Conservation (phyloP, 352 stramenopile species). For the Phytopythium cucurbitacearum region DNA sequence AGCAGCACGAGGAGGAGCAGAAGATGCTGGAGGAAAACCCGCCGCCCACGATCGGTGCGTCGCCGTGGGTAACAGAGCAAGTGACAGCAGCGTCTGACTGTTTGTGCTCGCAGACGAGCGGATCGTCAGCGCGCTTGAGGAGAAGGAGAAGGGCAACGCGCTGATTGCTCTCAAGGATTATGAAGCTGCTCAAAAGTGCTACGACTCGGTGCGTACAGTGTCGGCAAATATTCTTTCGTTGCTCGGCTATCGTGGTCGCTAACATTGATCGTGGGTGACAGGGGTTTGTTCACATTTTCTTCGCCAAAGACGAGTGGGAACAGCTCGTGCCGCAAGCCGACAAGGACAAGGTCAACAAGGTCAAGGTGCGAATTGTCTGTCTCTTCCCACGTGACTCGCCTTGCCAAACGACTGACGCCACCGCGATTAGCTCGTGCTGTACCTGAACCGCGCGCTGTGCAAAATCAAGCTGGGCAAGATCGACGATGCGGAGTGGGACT, state of each 20-base stretch:
- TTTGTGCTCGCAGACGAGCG: conserved; percentile 47
- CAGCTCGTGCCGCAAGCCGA: conserved; percentile 64
- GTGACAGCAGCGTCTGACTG: neutral
- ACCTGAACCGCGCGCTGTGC: conserved; percentile 77
- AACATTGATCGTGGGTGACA: conserved; percentile 13
- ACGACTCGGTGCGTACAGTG: conserved; percentile 56
- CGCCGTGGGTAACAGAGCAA: neutral
- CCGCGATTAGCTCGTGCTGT: conserved; percentile 45
- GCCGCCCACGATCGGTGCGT: conserved; percentile 66
- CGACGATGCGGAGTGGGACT: conserved; percentile 81
- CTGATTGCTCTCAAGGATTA: conserved; percentile 67
- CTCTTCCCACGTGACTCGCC: neutral
- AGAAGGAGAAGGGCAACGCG: conserved; percentile 80
- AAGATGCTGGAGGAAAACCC: conserved; percentile 86
- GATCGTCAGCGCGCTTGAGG: conserved; percentile 53
- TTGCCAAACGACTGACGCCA: neutral
- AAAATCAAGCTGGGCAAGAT: conserved; percentile 86
- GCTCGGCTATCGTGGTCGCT: conserved; percentile 2
- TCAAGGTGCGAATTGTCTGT: conserved; percentile 41
- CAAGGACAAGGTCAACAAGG: conserved; percentile 74
- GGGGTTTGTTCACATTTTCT: conserved; percentile 87
- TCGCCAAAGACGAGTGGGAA: conserved; percentile 83
- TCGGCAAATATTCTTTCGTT: neutral
- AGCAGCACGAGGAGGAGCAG: conserved; percentile 76
- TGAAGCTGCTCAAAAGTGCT: conserved; percentile 77